Conservation (phyloP, 192 early-diverging fungal genomes). For the Mortierella alpina region DNA sequence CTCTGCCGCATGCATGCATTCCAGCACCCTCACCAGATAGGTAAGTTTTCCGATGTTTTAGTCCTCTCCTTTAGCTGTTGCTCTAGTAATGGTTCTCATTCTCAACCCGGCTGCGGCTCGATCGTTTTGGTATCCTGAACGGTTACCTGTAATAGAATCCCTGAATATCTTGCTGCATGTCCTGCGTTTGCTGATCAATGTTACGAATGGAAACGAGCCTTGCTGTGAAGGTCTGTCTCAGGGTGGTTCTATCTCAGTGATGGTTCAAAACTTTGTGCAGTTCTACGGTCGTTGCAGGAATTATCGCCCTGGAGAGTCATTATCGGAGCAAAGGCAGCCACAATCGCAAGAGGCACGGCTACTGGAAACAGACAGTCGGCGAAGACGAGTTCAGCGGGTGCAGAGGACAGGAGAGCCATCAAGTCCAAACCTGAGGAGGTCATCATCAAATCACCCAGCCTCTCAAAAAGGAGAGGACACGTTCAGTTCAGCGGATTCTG, state of each 20-base stretch:
- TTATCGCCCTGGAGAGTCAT: constrained; percentile 8
- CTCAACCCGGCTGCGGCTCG: no score
- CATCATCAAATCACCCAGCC: no score
- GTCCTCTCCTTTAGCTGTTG: not conserved
- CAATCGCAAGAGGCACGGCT: not conserved
- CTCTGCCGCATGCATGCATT: constrained; percentile 43
- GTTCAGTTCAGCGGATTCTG: not conserved
- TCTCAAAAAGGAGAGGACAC: no score
- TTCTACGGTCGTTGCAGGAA: constrained; percentile 32
- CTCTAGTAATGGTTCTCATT: not conserved
- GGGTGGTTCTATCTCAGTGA: constrained; percentile 22
- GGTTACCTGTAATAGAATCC: constrained; percentile 16
- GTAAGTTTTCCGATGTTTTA: constrained; percentile 1
- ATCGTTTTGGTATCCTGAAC: not conserved
- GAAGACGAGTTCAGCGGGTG: no score
- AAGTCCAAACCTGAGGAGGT: no score
- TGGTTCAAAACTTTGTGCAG: constrained; percentile 43
- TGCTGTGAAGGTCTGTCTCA: constrained; percentile 28
- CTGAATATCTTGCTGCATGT: constrained; percentile 39
- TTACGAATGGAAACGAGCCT: constrained; percentile 35
- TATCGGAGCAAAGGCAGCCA: not conserved
- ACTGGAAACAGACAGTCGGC: no score
- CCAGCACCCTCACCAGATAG: constrained; percentile 38
- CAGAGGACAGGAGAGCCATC: no score
- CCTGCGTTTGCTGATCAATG: constrained; percentile 34